Conservation (phyloP, 2,329 filamentous ascomycete genomes). For the Microcyclosporella mali region DNA sequence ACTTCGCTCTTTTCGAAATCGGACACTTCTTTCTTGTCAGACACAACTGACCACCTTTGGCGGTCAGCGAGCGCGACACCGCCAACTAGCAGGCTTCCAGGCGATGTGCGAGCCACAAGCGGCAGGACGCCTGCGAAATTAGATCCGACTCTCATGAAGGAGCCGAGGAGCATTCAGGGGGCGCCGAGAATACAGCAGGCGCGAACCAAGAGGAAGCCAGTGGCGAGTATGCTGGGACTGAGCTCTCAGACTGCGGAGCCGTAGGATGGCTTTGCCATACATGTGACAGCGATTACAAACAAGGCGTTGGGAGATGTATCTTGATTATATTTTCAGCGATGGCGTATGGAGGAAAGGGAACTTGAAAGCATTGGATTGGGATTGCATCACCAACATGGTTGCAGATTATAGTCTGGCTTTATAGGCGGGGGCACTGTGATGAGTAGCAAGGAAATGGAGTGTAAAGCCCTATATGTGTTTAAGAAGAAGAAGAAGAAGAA, state of each 20-base stretch:
- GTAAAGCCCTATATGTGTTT: too few relatives aligned
- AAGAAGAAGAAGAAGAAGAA: too few relatives aligned
- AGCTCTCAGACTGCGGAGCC: constrained; percentile 22
- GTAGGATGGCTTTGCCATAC: constrained; percentile 2
- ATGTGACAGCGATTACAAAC: too few relatives aligned
- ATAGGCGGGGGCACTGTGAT: too few relatives aligned
- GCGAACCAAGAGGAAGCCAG: constrained; percentile 46
- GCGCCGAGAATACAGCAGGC: constrained; percentile 57
- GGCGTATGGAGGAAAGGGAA: too few relatives aligned
- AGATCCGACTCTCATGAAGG: constrained; percentile 81
- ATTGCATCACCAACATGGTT: too few relatives aligned
- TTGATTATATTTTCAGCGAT: too few relatives aligned
- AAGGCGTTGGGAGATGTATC: too few relatives aligned
- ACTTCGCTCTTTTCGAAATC: constrained; percentile 59
- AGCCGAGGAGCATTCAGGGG: constrained; percentile 82
- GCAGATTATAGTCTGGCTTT: too few relatives aligned
- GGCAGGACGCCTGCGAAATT: constrained; percentile 70
- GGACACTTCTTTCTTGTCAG: constrained; percentile 58
- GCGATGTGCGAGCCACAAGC: constrained; percentile 54
- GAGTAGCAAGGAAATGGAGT: too few relatives aligned
- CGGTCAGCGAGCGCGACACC: constrained; percentile 56
- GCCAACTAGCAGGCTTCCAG: constrained; percentile 48
- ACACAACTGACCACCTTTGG: constrained; percentile 75
- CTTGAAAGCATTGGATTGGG: too few relatives aligned
- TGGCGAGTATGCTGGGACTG: constrained; percentile 36